Evolutionary conservation across 148 eudicot genomes (phyloP).

Genomic region (Gaultheria prostrata): DNA sequence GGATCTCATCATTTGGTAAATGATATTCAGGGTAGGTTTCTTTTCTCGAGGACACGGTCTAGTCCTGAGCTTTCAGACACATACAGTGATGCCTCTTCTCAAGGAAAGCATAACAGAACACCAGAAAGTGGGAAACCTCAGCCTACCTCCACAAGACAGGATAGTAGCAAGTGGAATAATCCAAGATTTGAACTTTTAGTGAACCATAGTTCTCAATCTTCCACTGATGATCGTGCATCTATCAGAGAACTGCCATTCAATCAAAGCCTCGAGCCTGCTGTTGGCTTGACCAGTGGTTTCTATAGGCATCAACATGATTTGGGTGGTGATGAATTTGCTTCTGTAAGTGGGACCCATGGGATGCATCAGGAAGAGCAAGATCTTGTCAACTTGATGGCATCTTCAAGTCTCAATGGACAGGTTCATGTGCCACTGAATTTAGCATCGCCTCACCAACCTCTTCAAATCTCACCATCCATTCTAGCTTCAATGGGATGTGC

Average conservation of each 20-base stretch:
- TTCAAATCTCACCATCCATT: constrained; percentile 59
- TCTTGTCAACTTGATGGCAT: constrained; percentile 75
- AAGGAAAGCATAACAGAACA: constrained; percentile 33
- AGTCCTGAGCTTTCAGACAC: constrained; percentile 82
- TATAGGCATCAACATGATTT: constrained; percentile 32
- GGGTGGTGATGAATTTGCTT: constrained; percentile 41
- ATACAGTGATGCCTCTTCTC: constrained; percentile 41
- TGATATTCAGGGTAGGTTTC: constrained; percentile 57
- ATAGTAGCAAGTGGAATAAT: constrained; percentile 43
- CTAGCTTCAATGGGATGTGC: constrained; percentile 64
- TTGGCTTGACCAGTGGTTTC: constrained; percentile 33
- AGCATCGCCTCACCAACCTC: constrained; percentile 53
- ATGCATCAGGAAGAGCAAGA: constrained; percentile 82
- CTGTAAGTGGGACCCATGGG: constrained; percentile 40
- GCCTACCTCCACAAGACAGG: constrained; percentile 31
- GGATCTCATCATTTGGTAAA: constrained; percentile 40
- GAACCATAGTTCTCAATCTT: constrained; percentile 35
- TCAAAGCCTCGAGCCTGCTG: constrained; percentile 31
- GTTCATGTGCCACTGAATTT: constrained; percentile 56
- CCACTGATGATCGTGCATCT: constrained; percentile 38
- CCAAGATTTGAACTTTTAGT: constrained; percentile 37
- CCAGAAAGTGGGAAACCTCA: constrained; percentile 45
- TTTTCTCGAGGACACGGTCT: constrained; percentile 73
- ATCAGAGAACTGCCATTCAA: constrained; percentile 32
- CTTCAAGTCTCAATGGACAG: constrained; percentile 56